These are phyloP conservation scores for Mortierella sp. DNA, from an alignment of 371 early-diverging fungal species.

Conservation along the genomic window DNA sequence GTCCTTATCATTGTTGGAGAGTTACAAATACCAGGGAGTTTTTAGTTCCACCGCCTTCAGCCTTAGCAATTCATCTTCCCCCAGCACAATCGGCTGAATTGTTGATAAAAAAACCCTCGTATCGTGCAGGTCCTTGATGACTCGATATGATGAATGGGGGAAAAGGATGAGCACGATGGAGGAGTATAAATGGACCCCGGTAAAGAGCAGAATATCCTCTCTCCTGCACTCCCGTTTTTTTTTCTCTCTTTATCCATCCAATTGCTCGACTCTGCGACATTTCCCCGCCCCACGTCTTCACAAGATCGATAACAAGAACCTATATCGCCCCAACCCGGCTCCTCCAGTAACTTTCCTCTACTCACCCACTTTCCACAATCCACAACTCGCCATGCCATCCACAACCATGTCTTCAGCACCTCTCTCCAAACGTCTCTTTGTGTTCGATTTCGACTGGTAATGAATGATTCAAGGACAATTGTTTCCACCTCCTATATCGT, in stretches of 20 bases:
- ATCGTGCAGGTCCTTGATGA: slow-evolving; percentile 2
- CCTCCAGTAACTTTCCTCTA: not conserved
- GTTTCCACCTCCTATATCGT: not conserved
- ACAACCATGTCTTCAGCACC: slow-evolving; percentile 10
- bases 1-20: slow-evolving; percentile 1
- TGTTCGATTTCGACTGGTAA: slow-evolving; percentile 84
- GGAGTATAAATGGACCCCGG: not conserved
- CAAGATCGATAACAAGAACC: too few relatives aligned
- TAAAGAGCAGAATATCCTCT: not conserved
- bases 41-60: not conserved
- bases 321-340: not conserved
- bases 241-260: not conserved
- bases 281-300: too few relatives aligned
- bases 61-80: too few relatives aligned
- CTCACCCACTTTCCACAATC: not conserved
- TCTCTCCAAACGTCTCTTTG: slow-evolving; percentile 57
- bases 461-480: not conserved
- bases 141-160: not conserved
- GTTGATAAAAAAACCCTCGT: slow-evolving; percentile 1
- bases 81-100: slow-evolving; percentile 9
- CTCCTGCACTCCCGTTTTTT: slow-evolving; percentile 1
- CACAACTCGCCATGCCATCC: not conserved
- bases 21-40: not conserved
- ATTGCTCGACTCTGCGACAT: not conserved
- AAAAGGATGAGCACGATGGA: not conserved